Percentiles rank a stretch among this genome's conserved stretches.
These are phyloP conservation scores for Delonix regia DNA, from an alignment of 306 rosid genomes.

Conservation along the genomic window DNA sequence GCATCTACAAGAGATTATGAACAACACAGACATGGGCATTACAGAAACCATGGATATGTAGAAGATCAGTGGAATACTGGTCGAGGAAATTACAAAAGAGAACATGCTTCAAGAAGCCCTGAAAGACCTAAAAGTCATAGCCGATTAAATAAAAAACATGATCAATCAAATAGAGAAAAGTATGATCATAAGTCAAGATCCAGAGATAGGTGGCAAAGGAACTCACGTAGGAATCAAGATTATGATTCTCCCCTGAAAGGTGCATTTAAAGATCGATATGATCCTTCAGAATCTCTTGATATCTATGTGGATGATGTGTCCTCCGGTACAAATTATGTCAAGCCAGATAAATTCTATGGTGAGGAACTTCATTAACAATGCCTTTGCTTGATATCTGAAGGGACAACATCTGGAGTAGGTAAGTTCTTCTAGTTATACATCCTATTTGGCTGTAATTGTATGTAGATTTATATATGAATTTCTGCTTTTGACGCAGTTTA, in stretches of 20 bases:
- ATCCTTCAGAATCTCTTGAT: slow-evolving; percentile 62
- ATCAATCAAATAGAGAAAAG: slow-evolving; percentile 44
- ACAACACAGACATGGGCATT: slow-evolving; percentile 43
- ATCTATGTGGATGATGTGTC: slow-evolving; percentile 46
- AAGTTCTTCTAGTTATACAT: slow-evolving; percentile 44
- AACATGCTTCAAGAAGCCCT: slow-evolving; percentile 54
- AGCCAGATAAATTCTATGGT: slow-evolving; percentile 33
- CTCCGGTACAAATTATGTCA: slow-evolving; percentile 33
- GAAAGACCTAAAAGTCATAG: slow-evolving; percentile 51
- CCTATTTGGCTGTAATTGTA: slow-evolving; percentile 33
- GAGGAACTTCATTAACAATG: slow-evolving; percentile 26
- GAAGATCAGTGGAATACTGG: slow-evolving; percentile 43
- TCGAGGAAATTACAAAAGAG: slow-evolving; percentile 43
- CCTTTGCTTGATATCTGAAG: slow-evolving; percentile 20
- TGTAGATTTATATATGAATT: slow-evolving; percentile 36
- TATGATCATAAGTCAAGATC: slow-evolving; percentile 44
- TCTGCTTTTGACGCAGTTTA: slow-evolving; percentile 56
- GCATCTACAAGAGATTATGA: slow-evolving; percentile 36
- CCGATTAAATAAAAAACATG: slow-evolving; percentile 44
- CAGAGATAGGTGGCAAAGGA: slow-evolving; percentile 43
- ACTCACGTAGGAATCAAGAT: slow-evolving; percentile 40
- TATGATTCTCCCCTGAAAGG: slow-evolving; percentile 42
- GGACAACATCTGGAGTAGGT: slow-evolving; percentile 41
- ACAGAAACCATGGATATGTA: slow-evolving; percentile 33
- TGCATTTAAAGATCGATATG: slow-evolving; percentile 68